Evolutionary conservation across 768 basidiomycete genomes (phyloP), one percentile per base, ranked within the genome.

Genomic region (Phaeotremella skinneri): DNA sequence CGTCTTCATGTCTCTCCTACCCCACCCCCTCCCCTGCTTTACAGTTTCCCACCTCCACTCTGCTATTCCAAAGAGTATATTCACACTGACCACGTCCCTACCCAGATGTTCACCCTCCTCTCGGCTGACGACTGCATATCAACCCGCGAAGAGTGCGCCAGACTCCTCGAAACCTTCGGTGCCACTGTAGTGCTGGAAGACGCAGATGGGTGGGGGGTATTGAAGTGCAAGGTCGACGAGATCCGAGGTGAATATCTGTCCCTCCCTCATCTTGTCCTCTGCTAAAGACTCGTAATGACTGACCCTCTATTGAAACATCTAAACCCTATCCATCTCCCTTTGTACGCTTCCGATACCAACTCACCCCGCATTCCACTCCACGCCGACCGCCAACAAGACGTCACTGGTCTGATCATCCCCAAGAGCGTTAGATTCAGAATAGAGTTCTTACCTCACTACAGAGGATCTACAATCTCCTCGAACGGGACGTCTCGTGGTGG

Each of bases 341-440:
- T n/a, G n/a, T n/a, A n/a, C n/a, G n/a, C n/a, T n/a, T n/a, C n/a
- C n/a, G n/a, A n/a, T n/a, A n/a, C n/a, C n/a, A n/a, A n/a, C n/a
- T n/a, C n/a, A n/a, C n/a, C n/a, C n/a, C n/a, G n/a, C n/a, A n/a
- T n/a, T n/a, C 34, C 7, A 17, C 34, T 7, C 9, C 34, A 7
- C 9, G 17, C 34, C 7, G 34, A 7, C 34, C 34, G 34, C 17
- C 34, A 7, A 37, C 34, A 37, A 69, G 70, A 69, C 45, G 63
- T 66, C 11, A 60, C 67, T 9, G 78, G 83, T 3, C 81, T 85
- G 76, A 79, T 81, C 14, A 78, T 82, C 32, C 72, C 84, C 61
- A 93, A 91, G 74, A 80, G 84, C 17, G 85, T 86, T 32, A 84
- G 84, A 67, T 97, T 98, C 79, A 83, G 88, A 53, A 88, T 92